Conservation (phyloP, 2,329 filamentous ascomycete genomes). For the Penicillium polonicum region DNA sequence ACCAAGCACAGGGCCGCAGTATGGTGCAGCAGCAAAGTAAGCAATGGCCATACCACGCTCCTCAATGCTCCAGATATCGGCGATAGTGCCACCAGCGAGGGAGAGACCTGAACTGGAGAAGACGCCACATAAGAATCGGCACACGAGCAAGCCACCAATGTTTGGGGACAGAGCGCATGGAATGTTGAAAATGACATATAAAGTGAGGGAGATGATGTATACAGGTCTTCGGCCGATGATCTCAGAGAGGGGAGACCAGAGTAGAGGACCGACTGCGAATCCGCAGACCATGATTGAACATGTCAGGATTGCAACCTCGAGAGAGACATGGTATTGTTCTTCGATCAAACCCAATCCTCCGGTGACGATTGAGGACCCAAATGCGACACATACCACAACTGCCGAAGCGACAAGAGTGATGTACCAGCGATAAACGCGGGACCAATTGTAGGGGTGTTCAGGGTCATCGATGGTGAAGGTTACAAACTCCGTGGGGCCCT, state of each 20-base stretch:
- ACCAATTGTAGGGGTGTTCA: constrained; percentile 79
- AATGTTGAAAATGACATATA: constrained; percentile 39
- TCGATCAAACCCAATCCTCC: constrained; percentile 66
- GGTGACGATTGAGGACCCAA: constrained; percentile 70
- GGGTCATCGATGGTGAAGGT: constrained; percentile 68
- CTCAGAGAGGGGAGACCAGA: constrained; percentile 34
- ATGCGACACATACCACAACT: constrained; percentile 68
- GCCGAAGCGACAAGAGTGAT: constrained; percentile 77
- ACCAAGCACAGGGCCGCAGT: constrained; percentile 72
- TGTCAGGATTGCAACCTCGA: constrained; percentile 69
- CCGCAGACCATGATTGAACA: constrained; percentile 75
- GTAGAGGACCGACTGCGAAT: constrained; percentile 59
- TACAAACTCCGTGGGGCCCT: constrained; percentile 41
- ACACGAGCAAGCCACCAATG: constrained; percentile 30
- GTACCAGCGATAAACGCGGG: constrained; percentile 70
- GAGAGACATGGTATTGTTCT: constrained; percentile 63
- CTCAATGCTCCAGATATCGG: constrained; percentile 72
- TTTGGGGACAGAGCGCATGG: constrained; percentile 36
- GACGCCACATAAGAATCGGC: constrained; percentile 32
- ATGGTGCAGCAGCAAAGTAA: constrained; percentile 74
- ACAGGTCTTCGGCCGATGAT: constrained; percentile 35
- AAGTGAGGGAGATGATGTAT: constrained; percentile 33
- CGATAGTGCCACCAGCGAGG: constrained; percentile 32
- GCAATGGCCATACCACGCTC: constrained; percentile 81
- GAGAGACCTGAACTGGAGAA: constrained; percentile 33